phyloP scores from a whole-genome alignment of 805 yeast species.

The Wickerhamiella sergipiensis region DNA sequence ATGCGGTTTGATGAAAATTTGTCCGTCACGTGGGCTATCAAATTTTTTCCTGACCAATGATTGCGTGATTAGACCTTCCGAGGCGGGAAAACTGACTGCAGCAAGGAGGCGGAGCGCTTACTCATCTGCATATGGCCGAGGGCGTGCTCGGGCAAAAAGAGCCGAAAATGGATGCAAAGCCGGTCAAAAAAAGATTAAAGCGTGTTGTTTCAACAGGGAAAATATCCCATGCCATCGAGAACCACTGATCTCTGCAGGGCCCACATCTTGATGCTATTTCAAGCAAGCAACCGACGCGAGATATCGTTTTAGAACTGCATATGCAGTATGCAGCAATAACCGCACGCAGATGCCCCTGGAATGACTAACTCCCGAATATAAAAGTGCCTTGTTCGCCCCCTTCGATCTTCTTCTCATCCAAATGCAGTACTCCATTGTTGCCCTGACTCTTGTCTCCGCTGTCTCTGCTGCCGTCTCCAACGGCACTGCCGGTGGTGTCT shows the following conservation, averaged over 20 bases:
- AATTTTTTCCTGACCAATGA: neutral
- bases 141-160: neutral
- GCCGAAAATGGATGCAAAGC: neutral
- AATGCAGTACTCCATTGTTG: conserved; percentile 14
- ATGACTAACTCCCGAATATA: neutral
- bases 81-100: neutral
- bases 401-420: neutral
- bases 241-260: too few relatives aligned
- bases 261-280: neutral
- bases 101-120: neutral
- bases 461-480: conserved; percentile 7
- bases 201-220: neutral
- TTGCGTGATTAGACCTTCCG: neutral
- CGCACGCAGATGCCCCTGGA: neutral
- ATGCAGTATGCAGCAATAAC: conserved; percentile 1
- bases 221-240: too few relatives aligned
- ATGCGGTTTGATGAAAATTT: neutral
- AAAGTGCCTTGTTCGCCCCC: neutral
- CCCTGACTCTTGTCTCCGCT: conserved; percentile 14
- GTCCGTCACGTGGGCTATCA: neutral
- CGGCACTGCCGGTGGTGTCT: conserved; percentile 5
- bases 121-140: neutral
- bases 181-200: neutral
- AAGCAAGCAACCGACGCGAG: neutral
- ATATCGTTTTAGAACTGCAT: neutral